Base-by-base conservation (phyloP, 192 early-diverging fungal genomes). In the Gaertneriomyces semiglobifer region DNA sequence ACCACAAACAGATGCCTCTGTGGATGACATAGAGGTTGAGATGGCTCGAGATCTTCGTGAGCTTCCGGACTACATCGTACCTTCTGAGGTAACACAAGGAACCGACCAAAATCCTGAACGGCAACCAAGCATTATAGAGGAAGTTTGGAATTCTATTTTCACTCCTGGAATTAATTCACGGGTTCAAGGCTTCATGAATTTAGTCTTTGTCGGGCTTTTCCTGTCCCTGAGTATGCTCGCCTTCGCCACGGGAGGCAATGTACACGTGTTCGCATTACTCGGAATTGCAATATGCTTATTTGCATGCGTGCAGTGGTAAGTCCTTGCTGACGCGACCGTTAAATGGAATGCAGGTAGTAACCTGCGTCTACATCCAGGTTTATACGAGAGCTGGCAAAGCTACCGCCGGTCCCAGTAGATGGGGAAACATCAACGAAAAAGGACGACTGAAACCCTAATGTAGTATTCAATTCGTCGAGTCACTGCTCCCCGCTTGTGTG, bases 291-390 rank as follows among this genome's bases (percentile, higher is more conserved):
- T 41, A 2, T 66, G 68, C 44, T 65, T 79, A 51, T 79, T 79
- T 65, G 63, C 53, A 8, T 65, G 62, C 5, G 63, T 79, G 3
- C 75, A 79, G 48, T 79, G 78, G 78, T 79, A 42, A 44, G 74
- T 66, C 5, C 18, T 14, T 57, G 55, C 55, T 4, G 2, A n/a
- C 18, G 2, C 18, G 48, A 50, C 48, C 48, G 14, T 50, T 50
- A 0, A 18, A 50, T 33, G 25, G 25, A 33, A 33, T 33, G 25
- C 25, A 33, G 25, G 25, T 33, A 33, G 25, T 33, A 33, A 33
- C 25, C 25, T 33, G 25, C 25, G 25, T 33, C 25, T 33, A 33
- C 8, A 14, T 25, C 14, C 18, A 66, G 65, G 65, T 66, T 66
- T 58, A n/a, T 66, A 40, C 40, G 44, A 33, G 65, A 66, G 65